Conservation (phyloP, 1,284 basidiomycete species). For the Agaricales sp. region DNA sequence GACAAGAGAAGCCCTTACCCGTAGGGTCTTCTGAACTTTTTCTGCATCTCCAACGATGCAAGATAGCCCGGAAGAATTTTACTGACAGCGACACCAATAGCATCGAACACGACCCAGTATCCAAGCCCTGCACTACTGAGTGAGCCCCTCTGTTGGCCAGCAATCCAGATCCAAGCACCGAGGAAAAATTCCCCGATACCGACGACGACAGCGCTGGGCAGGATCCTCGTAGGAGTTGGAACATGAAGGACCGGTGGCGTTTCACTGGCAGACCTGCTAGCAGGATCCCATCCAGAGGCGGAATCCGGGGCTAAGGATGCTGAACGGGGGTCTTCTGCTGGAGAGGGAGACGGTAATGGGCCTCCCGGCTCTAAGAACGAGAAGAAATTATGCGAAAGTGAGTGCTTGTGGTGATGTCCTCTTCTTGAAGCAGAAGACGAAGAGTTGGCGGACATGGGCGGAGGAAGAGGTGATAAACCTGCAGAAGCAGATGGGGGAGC, state of each 20-base stretch:
- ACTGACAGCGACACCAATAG: constrained; percentile 64
- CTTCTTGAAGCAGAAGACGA: constrained; percentile 35
- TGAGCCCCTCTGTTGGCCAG: constrained; percentile 86
- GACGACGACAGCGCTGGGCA: constrained; percentile 3
- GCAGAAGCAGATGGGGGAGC: constrained; percentile 19
- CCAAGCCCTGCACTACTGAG: constrained; percentile 84
- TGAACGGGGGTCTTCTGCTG: constrained; percentile 42
- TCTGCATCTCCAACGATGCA: constrained; percentile 13
- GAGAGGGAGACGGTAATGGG: constrained; percentile 26
- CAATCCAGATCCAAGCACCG: constrained; percentile 76
- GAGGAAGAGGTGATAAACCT: constrained; percentile 13
- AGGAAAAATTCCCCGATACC: constrained; percentile 41
- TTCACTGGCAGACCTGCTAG: neutral
- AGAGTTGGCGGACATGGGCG: constrained; percentile 16
- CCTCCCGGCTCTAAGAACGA: constrained; percentile 35
- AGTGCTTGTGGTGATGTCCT: constrained; percentile 91
- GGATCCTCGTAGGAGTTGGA: constrained; percentile 1
- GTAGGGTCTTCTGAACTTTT: constrained; percentile 36
- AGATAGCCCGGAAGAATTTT: constrained; percentile 36
- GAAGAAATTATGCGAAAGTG: constrained; percentile 90
- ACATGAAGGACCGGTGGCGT: neutral
- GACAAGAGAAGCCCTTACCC: constrained; percentile 43
- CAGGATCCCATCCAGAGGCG: constrained; percentile 2
- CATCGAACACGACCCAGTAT: constrained; percentile 95
- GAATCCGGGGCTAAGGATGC: constrained; percentile 5